A percentile compares a stretch with the other conserved stretches of the same genome.
Conservation (phyloP, 2,329 filamentous ascomycete genomes). For the Fusarium sarcochroum region DNA sequence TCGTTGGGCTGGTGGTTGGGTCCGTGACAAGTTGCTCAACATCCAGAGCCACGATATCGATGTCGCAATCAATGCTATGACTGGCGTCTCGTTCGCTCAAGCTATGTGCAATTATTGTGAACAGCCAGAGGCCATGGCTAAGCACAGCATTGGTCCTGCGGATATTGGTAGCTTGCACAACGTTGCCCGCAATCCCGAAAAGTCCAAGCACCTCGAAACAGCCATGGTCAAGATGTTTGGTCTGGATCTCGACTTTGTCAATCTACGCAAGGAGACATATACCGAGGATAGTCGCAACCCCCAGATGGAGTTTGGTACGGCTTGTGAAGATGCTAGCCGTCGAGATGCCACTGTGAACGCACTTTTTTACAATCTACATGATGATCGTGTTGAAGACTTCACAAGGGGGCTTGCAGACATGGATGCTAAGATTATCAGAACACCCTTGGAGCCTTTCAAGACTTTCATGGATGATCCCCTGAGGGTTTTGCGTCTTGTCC, state of each 20-base stretch:
- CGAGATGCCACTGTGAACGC: conserved; percentile 96
- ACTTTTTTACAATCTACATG: conserved; percentile 94
- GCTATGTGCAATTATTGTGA: conserved; percentile 78
- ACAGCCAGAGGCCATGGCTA: conserved; percentile 69
- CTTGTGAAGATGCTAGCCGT: conserved; percentile 88
- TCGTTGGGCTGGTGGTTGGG: conserved; percentile 89
- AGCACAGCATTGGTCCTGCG: conserved; percentile 69
- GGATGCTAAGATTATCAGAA: conserved; percentile 79
- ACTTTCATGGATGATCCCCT: conserved; percentile 97
- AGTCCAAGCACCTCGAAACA: conserved; percentile 96
- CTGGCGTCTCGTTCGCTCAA: conserved; percentile 80
- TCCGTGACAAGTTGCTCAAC: conserved; percentile 84
- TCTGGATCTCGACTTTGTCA: conserved; percentile 93
- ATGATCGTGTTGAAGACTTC: conserved; percentile 84
- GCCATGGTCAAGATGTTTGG: conserved; percentile 88
- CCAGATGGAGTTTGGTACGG: conserved; percentile 92
- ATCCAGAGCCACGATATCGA: conserved; percentile 85
- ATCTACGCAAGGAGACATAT: conserved; percentile 92
- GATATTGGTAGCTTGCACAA: conserved; percentile 85
- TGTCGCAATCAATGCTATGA: conserved; percentile 88
- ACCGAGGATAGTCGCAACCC: conserved; percentile 90
- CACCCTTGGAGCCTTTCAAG: conserved; percentile 87
- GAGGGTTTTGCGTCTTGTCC: conserved; percentile 85
- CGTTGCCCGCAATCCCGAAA: conserved; percentile 92
- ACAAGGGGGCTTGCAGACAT: conserved; percentile 85